Percentiles rank a stretch among this genome's conserved stretches.
phyloP scores from a whole-genome alignment of 768 basidiomycete species.

The Amanita brunnescens region DNA sequence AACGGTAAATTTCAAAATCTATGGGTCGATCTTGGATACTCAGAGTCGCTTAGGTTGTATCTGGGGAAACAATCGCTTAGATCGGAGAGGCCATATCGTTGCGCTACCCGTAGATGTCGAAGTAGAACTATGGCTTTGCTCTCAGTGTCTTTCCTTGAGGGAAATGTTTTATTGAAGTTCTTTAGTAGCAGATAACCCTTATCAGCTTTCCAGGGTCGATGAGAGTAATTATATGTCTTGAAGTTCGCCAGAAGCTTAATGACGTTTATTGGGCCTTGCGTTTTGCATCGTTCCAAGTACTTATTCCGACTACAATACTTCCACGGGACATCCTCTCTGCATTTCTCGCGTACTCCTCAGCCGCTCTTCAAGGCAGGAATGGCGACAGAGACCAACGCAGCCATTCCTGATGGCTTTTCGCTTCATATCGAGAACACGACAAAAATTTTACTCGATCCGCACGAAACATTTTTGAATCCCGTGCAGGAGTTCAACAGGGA shows the following conservation, averaged over 20 bases:
- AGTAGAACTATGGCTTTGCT: too few relatives aligned
- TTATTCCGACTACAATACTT: background rate
- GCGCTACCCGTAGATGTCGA: too few relatives aligned
- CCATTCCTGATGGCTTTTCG: constrained; percentile 64
- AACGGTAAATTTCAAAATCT: constrained; percentile 42
- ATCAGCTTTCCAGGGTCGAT: background rate
- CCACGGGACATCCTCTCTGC: background rate
- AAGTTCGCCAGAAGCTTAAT: too few relatives aligned
- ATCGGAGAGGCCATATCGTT: background rate
- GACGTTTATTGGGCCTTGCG: background rate
- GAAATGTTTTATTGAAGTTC: too few relatives aligned
- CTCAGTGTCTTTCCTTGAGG: too few relatives aligned
- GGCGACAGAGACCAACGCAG: constrained; percentile 19
- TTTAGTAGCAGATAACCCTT: too few relatives aligned
- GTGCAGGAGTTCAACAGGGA: constrained; percentile 99
- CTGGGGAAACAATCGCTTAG: constrained; percentile 32
- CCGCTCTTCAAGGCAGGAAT: constrained; percentile 8
- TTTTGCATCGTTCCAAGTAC: background rate
- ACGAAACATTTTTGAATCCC: constrained; percentile 92
- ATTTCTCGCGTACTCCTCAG: background rate
- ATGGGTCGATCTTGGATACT: background rate
- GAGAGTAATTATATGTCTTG: too few relatives aligned
- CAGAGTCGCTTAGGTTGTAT: constrained; percentile 27
- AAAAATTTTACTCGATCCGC: constrained; percentile 68
- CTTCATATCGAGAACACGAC: constrained; percentile 79